Conservation (phyloP, 306 rosid genomes). For the Vigna mungo region DNA sequence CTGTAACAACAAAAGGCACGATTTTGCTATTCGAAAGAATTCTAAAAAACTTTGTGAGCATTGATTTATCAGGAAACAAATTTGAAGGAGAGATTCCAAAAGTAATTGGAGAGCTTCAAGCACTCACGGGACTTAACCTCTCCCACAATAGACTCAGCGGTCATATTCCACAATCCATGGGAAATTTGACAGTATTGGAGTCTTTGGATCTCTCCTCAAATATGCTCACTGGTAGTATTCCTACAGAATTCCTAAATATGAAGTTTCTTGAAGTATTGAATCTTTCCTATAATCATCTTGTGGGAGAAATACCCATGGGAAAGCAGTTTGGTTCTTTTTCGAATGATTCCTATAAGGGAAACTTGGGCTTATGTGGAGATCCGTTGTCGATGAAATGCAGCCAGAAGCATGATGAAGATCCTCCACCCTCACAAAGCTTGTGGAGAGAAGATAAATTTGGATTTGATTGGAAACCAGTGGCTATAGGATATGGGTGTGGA, state of each 20-base stretch:
- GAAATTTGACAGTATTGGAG: no score
- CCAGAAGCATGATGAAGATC: not conserved
- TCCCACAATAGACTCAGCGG: no score
- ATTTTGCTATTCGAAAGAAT: no score
- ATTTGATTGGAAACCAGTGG: slow-evolving; percentile 50
- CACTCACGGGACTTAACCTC: no score
- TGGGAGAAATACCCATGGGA: slow-evolving; percentile 39
- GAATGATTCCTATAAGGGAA: slow-evolving; percentile 45
- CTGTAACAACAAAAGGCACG: no score
- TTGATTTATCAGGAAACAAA: no score
- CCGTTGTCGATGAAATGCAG: slow-evolving; percentile 40
- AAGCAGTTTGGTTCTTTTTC: slow-evolving; percentile 29
- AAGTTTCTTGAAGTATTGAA: slow-evolving; percentile 14
- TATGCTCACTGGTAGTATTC: no score
- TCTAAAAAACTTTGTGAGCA: no score
- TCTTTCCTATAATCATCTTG: slow-evolving; percentile 46
- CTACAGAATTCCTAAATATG: slow-evolving; percentile 24
- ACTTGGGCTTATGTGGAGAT: slow-evolving; percentile 23
- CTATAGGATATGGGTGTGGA: slow-evolving; percentile 54
- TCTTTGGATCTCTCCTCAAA: no score
- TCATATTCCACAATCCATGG: no score
- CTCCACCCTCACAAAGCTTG: not conserved
- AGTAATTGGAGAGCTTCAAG: no score
- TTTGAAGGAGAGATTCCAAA: no score
- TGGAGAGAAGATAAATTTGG: not conserved